Evolutionary conservation across 2,329 filamentous ascomycete genomes (phyloP), one percentile per base, ranked within the genome.

Genomic region (Nemania sp.): DNA sequence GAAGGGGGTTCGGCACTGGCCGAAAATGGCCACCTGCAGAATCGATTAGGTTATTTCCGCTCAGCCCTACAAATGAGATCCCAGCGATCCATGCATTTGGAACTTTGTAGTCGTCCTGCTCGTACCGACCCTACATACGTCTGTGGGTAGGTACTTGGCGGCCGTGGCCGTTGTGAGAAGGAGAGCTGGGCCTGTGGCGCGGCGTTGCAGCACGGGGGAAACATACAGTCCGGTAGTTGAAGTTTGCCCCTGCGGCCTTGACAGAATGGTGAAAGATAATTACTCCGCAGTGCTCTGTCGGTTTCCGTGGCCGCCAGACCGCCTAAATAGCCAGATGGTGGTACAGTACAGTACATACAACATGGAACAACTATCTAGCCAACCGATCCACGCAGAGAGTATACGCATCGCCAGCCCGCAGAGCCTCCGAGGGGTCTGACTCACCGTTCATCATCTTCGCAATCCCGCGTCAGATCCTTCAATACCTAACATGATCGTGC

Each of bases 21-120:
- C 64, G 48, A 63, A 65, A 65, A 60, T 56, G 58, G 64, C 39
- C 49, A 52, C 52, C 39, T 65, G 64, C 64, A 66, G 64, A 59
- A 63, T 59, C 59, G 55, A 64, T 60, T 56, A 61, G 59, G 59
- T 54, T 58, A 54, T 52, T 23, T 49, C 42, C 19, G 30, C 54
- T 60, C 57, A 60, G 57, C 57, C 57, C 57, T 60, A 60, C 41
- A 57, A 52, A 50, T 53, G 54, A 59, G 44, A 48, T 44, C 47
- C 50, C 42, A 44, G 53, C 53, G 34, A 48, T 47, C 56, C 54
- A 47, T 52, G 48, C 44, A 31, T n/a, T 52, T 46, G 53, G 54
- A 50, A 48, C 49, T 36, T 15, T 15, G 3, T 28, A 28, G 26
- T n/a, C 19, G n/a, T n/a, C n/a, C n/a, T n/a, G n/a, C n/a, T n/a